A percentile compares a stretch with the other conserved stretches of the same genome.
These are phyloP conservation scores for Tetrastigma voinierianum DNA, from an alignment of 164 flowering plant species.

Conservation along the genomic window DNA sequence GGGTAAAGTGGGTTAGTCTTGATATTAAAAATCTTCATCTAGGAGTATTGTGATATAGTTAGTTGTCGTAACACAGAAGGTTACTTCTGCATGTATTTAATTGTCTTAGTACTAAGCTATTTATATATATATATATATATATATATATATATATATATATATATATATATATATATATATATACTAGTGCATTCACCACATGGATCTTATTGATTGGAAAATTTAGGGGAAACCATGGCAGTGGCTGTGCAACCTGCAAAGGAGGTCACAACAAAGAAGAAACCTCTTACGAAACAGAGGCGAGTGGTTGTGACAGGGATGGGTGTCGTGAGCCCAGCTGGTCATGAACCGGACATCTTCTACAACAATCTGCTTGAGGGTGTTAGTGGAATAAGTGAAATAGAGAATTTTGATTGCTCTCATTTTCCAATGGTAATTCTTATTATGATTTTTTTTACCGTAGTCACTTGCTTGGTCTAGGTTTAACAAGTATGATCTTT, in stretches of 20 bases:
- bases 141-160: too few relatives aligned
- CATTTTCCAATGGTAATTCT: constrained; percentile 78
- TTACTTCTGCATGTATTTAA: background rate
- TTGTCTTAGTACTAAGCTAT: background rate
- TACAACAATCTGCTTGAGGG: constrained; percentile 94
- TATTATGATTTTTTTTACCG: background rate
- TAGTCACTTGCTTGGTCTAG: background rate
- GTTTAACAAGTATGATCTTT: background rate
- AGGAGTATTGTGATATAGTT: too few relatives aligned
- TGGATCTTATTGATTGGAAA: background rate
- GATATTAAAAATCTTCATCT: too few relatives aligned
- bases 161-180: too few relatives aligned
- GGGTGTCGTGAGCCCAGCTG: constrained; percentile 88
- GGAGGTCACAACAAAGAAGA: constrained; percentile 61
- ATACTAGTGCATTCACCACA: background rate
- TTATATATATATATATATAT: too few relatives aligned
- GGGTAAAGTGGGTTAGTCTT: too few relatives aligned
- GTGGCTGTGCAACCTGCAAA: constrained; percentile 63
- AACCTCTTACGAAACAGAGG: constrained; percentile 64
- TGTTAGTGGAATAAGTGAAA: constrained; percentile 88
- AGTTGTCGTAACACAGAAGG: too few relatives aligned
- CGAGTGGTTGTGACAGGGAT: constrained; percentile 96
- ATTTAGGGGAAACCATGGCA: constrained; percentile 64
- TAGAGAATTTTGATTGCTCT: constrained; percentile 90
- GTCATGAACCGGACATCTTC: constrained; percentile 81